These are phyloP conservation scores for Ogataea pini DNA, from an alignment of 805 yeast species.

Conservation along the genomic window DNA sequence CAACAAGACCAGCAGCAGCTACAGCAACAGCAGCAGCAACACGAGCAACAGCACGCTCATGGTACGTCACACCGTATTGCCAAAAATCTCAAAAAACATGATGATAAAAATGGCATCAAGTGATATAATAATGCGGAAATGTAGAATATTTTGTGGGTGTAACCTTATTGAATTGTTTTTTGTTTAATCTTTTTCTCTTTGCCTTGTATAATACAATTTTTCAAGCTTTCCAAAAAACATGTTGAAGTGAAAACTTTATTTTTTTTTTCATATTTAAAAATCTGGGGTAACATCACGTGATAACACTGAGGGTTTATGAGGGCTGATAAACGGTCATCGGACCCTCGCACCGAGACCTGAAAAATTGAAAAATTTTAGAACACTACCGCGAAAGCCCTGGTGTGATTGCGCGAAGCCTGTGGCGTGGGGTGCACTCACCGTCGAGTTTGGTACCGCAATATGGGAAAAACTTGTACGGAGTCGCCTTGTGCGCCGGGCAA, in stretches of 20 bases:
- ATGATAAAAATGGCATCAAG: background rate
- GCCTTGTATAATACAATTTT: background rate
- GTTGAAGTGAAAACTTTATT: no score
- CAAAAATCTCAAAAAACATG: background rate
- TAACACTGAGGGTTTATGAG: background rate
- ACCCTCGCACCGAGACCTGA: background rate
- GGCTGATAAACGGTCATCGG: background rate
- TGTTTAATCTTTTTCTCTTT: background rate
- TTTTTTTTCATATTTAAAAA: background rate
- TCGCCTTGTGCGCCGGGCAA: background rate
- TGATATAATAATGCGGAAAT: slow-evolving; percentile 1
- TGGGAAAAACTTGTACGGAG: background rate
- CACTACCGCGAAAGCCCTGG: background rate
- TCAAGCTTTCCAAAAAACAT: background rate
- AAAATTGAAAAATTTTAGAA: slow-evolving; percentile 5
- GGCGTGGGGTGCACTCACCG: background rate
- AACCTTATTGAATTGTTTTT: background rate
- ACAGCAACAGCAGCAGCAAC: background rate
- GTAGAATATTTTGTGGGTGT: background rate
- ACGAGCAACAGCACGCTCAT: background rate
- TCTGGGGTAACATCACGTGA: slow-evolving; percentile 13
- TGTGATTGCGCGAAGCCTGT: background rate
- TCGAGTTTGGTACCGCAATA: slow-evolving; percentile 2
- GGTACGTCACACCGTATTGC: background rate
- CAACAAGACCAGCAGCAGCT: background rate